Evolutionary conservation across 495 filamentous ascomycete species (phyloP).

Genomic region (Daldinia bambusicola): DNA sequence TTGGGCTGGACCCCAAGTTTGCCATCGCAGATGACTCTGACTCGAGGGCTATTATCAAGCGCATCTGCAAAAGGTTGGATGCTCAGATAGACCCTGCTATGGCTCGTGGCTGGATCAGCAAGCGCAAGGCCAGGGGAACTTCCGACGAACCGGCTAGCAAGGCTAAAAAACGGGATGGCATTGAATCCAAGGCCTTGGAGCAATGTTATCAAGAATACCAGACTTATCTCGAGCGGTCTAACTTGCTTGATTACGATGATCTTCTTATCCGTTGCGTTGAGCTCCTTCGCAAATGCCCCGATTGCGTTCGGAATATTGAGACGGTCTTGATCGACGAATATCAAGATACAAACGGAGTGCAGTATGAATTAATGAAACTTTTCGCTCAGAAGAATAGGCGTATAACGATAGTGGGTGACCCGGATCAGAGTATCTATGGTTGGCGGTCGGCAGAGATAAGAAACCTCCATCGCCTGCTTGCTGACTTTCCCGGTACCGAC

Average conservation of each 20-base stretch:
- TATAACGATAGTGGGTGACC: conserved; percentile 96
- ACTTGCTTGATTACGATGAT: conserved; percentile 95
- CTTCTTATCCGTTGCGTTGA: conserved; percentile 86
- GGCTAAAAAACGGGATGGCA: conserved; percentile 56
- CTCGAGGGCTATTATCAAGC: conserved; percentile 76
- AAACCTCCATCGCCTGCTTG: conserved; percentile 83
- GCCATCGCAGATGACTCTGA: conserved; percentile 93
- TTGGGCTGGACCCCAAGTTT: conserved; percentile 84
- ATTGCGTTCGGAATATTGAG: conserved; percentile 92
- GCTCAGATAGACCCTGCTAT: conserved; percentile 73
- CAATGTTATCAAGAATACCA: conserved; percentile 84
- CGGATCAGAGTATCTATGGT: conserved; percentile 98
- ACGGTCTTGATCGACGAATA: conserved; percentile 97
- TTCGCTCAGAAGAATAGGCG: conserved; percentile 76
- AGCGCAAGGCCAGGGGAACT: conserved; percentile 79
- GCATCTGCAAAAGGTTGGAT: conserved; percentile 80
- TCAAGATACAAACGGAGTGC: conserved; percentile 95
- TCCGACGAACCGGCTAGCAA: conserved; percentile 50
- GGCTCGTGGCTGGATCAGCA: conserved; percentile 82
- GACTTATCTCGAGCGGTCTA: conserved; percentile 73
- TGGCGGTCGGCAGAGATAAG: conserved; percentile 97
- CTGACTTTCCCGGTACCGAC: conserved; percentile 77
- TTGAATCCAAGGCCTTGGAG: conserved; percentile 78
- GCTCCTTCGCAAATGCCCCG: conserved; percentile 77
- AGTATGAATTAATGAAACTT: conserved; percentile 94